Percentiles rank a stretch among this genome's conserved stretches.
phyloP scores from a whole-genome alignment of 257 asterid species.

The Scutellaria baicalensis region DNA sequence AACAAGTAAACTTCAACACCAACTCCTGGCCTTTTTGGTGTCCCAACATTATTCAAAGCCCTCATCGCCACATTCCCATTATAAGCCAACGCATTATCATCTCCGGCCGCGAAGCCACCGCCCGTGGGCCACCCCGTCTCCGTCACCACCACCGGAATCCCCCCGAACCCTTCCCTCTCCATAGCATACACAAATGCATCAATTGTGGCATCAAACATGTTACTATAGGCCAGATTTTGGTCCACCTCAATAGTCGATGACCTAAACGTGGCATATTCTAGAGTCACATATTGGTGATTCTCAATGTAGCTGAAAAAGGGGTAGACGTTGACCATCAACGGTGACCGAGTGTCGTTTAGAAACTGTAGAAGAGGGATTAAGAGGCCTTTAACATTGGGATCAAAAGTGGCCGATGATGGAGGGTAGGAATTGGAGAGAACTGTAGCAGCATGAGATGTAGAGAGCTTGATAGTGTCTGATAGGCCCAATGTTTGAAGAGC shows the following conservation, averaged over 20 bases:
- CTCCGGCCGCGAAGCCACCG: conserved; percentile 44
- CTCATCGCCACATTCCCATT: conserved; percentile 47
- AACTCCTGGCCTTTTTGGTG: conserved; percentile 64
- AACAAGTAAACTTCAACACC: conserved; percentile 69
- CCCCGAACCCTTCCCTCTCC: conserved; percentile 64
- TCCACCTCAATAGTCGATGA: conserved; percentile 30
- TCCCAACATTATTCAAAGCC: conserved; percentile 43
- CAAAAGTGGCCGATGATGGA: conserved; percentile 46
- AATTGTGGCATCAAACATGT: conserved; percentile 55
- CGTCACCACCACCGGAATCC: conserved; percentile 60
- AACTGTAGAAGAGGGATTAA: conserved; percentile 40
- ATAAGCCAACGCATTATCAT: conserved; percentile 52
- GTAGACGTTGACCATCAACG: conserved; percentile 61
- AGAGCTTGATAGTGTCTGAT: conserved; percentile 32
- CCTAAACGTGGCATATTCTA: conserved; percentile 53
- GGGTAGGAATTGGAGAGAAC: conserved; percentile 49
- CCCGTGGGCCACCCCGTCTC: conserved; percentile 80
- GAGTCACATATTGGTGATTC: conserved; percentile 19
- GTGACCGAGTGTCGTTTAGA: conserved; percentile 32
- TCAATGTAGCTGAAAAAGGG: conserved; percentile 51
- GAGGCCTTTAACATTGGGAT: conserved; percentile 19
- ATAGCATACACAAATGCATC: conserved; percentile 63
- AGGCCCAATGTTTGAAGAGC: conserved; percentile 47
- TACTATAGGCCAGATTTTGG: conserved; percentile 33
- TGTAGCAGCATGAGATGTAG: conserved; percentile 52